Base-by-base conservation (phyloP, 2,329 filamentous ascomycete species). In the Colletotrichum graminicola region DNA sequence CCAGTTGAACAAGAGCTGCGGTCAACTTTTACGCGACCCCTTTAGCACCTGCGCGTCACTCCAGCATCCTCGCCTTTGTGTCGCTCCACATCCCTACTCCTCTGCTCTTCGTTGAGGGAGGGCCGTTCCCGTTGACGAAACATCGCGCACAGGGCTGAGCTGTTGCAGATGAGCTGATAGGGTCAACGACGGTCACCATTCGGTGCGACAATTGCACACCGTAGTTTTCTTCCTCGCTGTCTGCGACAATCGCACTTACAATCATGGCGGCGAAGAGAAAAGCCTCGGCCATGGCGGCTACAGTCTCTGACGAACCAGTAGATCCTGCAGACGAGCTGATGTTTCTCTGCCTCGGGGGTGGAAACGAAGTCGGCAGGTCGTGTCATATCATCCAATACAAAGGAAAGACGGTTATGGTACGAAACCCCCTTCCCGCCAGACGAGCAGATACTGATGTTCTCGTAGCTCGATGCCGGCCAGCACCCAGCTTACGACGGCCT, bases 381-480 rank as follows among this genome's bases (percentile, higher is more conserved):
- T 98, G 96, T 82, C 96, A 99, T 80, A 97, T 99, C 76, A 91
- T 99, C 72, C 94, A 98, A 79, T 99, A 99, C 88, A 99, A 98
- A 84, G 96, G 96, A 73, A 99, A 99, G 83, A 98, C 95, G 7
- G 94, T 99, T 76, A 99, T 99, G 96, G 94, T 97, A 85, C 76
- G 78, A 47, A 64, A 29, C n/a, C n/a, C n/a, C 8, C 1, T 34
- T 32, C 5, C 34, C 45, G 12, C 14, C 32, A n/a, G 12, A 62
- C 18, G 26, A 29, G 26, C 18, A 39, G 29, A 51, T 10, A 55
- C 36, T 63, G 11, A 54, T 62, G 29, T 34, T n/a, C 51, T 63
- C 12, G 18, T 18, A 97, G 94, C 93, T 99, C 76, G 96, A 99
- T 84, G 96, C 96, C 62, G 96, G 96, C 62, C 95, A 98, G 84